Conservation (phyloP, 163 green algal species). For the Chloroidium sp. region DNA sequence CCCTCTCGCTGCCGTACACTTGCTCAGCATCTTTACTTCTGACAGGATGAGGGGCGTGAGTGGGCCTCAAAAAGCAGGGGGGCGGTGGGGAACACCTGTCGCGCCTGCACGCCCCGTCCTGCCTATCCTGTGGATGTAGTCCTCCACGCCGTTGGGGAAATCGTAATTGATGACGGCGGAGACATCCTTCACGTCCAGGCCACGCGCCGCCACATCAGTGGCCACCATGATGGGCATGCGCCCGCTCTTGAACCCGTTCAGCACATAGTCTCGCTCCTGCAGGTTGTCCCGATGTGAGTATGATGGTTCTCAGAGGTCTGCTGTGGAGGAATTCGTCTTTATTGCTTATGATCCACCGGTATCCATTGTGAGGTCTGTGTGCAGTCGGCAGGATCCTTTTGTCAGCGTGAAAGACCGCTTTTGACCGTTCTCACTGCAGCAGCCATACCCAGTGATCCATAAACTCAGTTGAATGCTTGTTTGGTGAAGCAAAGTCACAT, state of each 20-base stretch:
- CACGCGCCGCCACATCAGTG: slow-evolving; percentile 91
- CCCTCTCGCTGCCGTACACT: no score
- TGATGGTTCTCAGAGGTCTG: no score
- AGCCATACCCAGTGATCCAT: no score
- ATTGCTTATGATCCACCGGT: no score
- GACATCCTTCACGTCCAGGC: slow-evolving; percentile 87
- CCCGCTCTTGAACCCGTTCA: slow-evolving; percentile 54
- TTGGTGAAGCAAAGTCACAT: no score
- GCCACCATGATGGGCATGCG: slow-evolving; percentile 83
- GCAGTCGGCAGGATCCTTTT: no score
- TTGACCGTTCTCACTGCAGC: no score
- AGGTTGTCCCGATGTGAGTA: no score
- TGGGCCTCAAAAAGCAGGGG: slow-evolving; percentile 46
- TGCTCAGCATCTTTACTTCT: slow-evolving; percentile 47
- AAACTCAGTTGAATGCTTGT: no score
- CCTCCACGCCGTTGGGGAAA: slow-evolving; percentile 64
- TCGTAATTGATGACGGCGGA: slow-evolving; percentile 92
- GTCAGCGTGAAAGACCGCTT: no score
- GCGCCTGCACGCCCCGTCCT: slow-evolving; percentile 87
- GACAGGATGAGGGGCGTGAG: slow-evolving; percentile 51
- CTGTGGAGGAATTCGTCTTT: no score
- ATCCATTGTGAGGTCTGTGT: no score
- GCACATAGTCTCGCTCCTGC: neutral
- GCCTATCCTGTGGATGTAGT: slow-evolving; percentile 96
- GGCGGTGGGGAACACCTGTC: slow-evolving; percentile 53